These are phyloP conservation scores for Macrocybe gigantea DNA, from an alignment of 768 basidiomycete genomes.

Conservation along the genomic window DNA sequence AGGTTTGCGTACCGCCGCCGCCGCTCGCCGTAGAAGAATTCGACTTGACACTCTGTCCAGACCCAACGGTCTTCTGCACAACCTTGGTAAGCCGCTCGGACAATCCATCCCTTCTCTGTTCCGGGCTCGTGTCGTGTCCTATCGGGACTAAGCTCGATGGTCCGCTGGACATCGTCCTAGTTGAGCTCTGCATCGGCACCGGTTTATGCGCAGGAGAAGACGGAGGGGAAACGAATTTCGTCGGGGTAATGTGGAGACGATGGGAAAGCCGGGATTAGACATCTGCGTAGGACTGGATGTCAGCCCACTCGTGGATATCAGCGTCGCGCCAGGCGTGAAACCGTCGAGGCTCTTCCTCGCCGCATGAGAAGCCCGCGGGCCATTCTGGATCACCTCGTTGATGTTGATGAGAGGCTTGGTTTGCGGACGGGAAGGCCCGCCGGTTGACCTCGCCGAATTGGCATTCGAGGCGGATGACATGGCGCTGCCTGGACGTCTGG, in stretches of 20 bases:
- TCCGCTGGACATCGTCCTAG: neutral
- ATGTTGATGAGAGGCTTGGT: constrained; percentile 49
- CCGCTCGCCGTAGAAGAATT: no score
- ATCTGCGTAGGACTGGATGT: constrained; percentile 1
- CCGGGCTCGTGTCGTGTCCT: constrained; percentile 13
- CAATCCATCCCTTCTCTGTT: constrained; percentile 4
- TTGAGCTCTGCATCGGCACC: neutral
- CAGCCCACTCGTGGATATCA: constrained; percentile 6
- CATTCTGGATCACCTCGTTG: constrained; percentile 28
- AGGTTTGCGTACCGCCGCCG: no score
- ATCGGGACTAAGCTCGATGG: neutral
- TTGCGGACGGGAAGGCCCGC: neutral
- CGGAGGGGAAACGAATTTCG: constrained; percentile 29
- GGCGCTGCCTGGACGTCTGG: constrained; percentile 64
- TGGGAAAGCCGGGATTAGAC: neutral
- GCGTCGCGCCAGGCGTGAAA: constrained; percentile 33
- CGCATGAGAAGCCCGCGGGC: constrained; percentile 9
- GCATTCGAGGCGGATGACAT: constrained; percentile 34
- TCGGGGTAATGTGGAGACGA: constrained; percentile 25
- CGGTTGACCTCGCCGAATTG: constrained; percentile 15
- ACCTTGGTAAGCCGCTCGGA: constrained; percentile 25
- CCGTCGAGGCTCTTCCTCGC: constrained; percentile 20
- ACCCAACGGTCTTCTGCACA: constrained; percentile 20
- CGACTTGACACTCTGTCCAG: neutral
- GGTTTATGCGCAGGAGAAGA: constrained; percentile 22